A percentile compares a stretch with the other conserved stretches of the same genome.
These are phyloP conservation scores for Seminavis robusta DNA, from an alignment of 108 stramenopile genomes.

Conservation along the genomic window DNA sequence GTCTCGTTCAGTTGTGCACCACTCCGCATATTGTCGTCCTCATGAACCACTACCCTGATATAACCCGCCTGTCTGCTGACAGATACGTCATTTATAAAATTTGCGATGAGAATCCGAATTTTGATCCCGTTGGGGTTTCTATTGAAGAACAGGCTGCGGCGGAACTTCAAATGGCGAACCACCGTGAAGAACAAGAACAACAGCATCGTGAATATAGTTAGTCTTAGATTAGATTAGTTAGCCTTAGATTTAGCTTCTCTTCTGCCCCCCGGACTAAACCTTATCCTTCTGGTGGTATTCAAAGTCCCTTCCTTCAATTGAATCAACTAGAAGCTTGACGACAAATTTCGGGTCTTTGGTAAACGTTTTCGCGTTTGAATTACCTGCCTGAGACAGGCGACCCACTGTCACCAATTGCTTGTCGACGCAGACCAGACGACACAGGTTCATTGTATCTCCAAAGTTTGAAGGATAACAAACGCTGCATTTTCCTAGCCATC, in stretches of 20 bases:
- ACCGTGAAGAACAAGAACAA: too few species aligned
- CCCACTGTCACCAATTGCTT: slow-evolving; percentile 6
- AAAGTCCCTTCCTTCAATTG: not conserved
- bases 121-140: too few species aligned
- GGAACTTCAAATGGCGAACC: too few species aligned
- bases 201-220: too few species aligned
- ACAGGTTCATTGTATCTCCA: not conserved
- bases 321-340: slow-evolving; percentile 3
- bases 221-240: too few species aligned
- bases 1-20: not conserved
- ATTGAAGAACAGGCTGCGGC: too few species aligned
- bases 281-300: not conserved
- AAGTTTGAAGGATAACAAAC: slow-evolving; percentile 8
- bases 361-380: slow-evolving; percentile 6
- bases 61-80: not conserved
- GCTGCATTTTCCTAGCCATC: slow-evolving; percentile 9
- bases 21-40: not conserved
- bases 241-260: too few species aligned
- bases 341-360: slow-evolving; percentile 7
- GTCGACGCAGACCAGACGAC: not conserved
- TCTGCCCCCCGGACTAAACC: too few species aligned
- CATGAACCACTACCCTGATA: not conserved
- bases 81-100: not conserved
- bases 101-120: too few species aligned
- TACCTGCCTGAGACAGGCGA: slow-evolving; percentile 7